These are phyloP conservation scores for Stachybotrys chartarum DNA, from an alignment of 2,329 filamentous ascomycete species.

Conservation along the genomic window DNA sequence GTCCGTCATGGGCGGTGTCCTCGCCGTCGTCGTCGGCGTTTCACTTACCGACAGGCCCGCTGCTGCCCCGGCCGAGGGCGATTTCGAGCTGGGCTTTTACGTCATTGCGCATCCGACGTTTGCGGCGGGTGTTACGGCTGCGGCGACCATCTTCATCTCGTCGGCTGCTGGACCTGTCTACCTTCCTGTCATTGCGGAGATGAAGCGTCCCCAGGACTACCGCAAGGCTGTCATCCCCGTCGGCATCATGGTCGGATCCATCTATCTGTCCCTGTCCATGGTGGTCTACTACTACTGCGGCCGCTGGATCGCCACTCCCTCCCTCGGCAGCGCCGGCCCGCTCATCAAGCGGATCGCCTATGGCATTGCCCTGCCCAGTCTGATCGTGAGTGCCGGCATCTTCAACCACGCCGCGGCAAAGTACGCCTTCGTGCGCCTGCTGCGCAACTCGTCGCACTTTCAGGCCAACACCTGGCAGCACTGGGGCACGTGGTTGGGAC, in stretches of 20 bases:
- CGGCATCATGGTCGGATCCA: conserved; percentile 13
- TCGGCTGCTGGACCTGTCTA: conserved; percentile 30
- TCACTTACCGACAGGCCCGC: conserved; percentile 46
- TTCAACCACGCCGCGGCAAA: conserved; percentile 31
- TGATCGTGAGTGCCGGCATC: conserved; percentile 25
- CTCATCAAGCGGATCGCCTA: neutral
- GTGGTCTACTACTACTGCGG: conserved; percentile 23
- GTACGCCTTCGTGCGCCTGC: conserved; percentile 30
- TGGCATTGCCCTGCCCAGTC: neutral
- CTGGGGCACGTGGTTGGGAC: conserved; percentile 28
- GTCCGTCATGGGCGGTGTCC: conserved; percentile 46
- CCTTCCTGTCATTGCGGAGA: conserved; percentile 46
- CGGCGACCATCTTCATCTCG: conserved; percentile 47
- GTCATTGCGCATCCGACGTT: conserved; percentile 45
- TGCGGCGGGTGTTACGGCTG: conserved; percentile 44
- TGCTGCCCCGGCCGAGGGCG: conserved; percentile 45
- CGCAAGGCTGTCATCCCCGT: conserved; percentile 15
- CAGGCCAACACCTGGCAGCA: conserved; percentile 25
- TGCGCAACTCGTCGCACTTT: conserved; percentile 27
- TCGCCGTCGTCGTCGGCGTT: conserved; percentile 38
- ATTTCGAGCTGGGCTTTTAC: conserved; percentile 46
- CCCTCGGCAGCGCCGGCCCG: conserved; percentile 11
- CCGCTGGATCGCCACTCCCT: conserved; percentile 18
- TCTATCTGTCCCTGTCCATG: conserved; percentile 20
- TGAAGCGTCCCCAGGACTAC: conserved; percentile 21